phyloP scores from a whole-genome alignment of 495 filamentous ascomycete genomes.

The Aspergillus sparsus region DNA sequence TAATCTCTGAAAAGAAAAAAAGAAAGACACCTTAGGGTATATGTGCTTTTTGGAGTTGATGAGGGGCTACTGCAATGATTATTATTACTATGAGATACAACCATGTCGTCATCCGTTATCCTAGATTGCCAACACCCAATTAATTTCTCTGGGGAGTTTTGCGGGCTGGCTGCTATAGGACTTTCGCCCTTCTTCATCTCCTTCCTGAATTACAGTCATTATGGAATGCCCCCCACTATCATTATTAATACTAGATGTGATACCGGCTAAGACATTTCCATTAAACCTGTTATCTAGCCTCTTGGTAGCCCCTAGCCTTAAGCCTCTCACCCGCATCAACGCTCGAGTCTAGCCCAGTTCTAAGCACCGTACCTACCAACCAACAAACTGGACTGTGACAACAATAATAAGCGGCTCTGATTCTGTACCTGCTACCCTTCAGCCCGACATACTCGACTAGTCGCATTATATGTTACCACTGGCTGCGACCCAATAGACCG shows the following conservation, averaged over 20 bases:
- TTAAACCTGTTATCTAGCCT: not conserved
- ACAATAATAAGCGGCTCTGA: constrained; percentile 3
- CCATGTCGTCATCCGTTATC: constrained; percentile 5
- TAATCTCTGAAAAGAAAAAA: not conserved
- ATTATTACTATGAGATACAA: no score
- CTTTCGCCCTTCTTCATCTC: not conserved
- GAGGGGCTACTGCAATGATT: no score
- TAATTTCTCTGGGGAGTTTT: not conserved
- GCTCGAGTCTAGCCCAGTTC: not conserved
- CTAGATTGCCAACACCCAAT: not conserved
- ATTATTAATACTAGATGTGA: not conserved
- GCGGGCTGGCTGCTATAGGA: not conserved
- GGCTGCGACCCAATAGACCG: not conserved
- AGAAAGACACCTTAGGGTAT: not conserved
- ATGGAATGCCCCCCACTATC: not conserved
- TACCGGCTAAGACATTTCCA: no score
- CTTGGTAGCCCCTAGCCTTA: not conserved
- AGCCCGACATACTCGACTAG: not conserved
- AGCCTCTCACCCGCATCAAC: not conserved
- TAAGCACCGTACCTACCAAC: not conserved
- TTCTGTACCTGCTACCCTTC: not conserved
- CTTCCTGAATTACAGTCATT: not conserved
- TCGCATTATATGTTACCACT: not conserved
- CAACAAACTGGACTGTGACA: not conserved
- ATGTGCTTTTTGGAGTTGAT: no score